Conservation (phyloP, 2,329 filamentous ascomycete species). For the Diaporthe vexans region DNA sequence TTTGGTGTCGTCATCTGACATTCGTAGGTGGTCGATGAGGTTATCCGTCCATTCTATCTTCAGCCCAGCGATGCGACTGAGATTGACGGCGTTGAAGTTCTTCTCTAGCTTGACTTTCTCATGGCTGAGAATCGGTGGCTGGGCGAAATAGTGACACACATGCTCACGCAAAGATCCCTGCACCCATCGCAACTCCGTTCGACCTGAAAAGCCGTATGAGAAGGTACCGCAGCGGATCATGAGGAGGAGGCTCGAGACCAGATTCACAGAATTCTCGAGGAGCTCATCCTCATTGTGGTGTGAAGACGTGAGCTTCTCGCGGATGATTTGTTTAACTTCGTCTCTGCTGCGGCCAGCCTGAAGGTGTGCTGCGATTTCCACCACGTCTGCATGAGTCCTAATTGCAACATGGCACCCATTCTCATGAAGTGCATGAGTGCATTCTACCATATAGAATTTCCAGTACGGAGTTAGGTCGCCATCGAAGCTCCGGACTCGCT, state of each 20-base stretch:
- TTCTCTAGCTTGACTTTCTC: slow-evolving; percentile 43
- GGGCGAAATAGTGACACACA: slow-evolving; percentile 3
- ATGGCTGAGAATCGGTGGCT: background rate
- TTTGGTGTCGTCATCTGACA: slow-evolving; percentile 55
- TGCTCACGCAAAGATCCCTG: background rate
- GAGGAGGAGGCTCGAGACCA: slow-evolving; percentile 10
- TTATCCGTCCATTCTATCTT: slow-evolving; percentile 55
- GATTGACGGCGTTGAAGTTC: slow-evolving; percentile 45
- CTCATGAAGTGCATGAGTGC: slow-evolving; percentile 23
- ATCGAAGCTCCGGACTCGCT: background rate
- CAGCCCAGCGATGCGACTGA: slow-evolving; percentile 54
- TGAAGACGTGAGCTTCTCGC: background rate
- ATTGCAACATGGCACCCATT: slow-evolving; percentile 2
- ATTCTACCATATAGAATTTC: slow-evolving; percentile 8
- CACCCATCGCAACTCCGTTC: slow-evolving; percentile 2
- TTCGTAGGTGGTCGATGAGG: slow-evolving; percentile 56
- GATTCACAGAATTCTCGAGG: slow-evolving; percentile 5
- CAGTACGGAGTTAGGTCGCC: background rate
- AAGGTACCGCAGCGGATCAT: slow-evolving; percentile 27
- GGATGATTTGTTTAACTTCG: slow-evolving; percentile 17
- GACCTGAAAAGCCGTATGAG: slow-evolving; percentile 20
- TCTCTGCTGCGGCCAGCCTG: background rate
- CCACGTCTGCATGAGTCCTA: slow-evolving; percentile 15
- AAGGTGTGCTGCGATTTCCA: slow-evolving; percentile 27
- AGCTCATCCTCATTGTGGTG: slow-evolving; percentile 27